Conservation (phyloP, 768 basidiomycete species). For the Russula compacta region DNA sequence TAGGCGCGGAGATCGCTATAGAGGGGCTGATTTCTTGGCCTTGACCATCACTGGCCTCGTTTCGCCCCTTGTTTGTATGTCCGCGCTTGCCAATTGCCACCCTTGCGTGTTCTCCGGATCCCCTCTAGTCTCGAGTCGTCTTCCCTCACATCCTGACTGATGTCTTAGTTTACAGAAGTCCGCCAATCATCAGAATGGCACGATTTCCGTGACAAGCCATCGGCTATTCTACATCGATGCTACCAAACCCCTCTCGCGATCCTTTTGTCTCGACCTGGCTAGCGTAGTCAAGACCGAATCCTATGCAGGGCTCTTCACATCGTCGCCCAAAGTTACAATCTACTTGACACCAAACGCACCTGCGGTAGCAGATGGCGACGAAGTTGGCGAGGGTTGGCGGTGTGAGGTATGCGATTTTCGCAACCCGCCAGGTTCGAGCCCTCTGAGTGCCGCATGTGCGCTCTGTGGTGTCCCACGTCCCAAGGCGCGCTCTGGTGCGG, state of each 20-base stretch:
- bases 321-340: slow-evolving; percentile 82
- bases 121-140: background rate
- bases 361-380: slow-evolving; percentile 20
- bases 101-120: background rate
- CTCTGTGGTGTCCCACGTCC: slow-evolving; percentile 75
- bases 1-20: background rate
- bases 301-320: slow-evolving; percentile 85
- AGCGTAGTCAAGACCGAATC: slow-evolving; percentile 69
- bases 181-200: slow-evolving; percentile 66
- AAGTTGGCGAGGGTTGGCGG: slow-evolving; percentile 57
- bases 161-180: slow-evolving; percentile 67
- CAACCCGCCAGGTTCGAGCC: slow-evolving; percentile 71
- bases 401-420: slow-evolving; percentile 84
- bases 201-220: slow-evolving; percentile 67
- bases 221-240: slow-evolving; percentile 75
- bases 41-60: background rate
- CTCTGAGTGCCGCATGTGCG: slow-evolving; percentile 56
- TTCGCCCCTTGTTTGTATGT: too few species aligned
- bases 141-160: slow-evolving; percentile 23
- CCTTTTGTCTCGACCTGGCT: slow-evolving; percentile 60
- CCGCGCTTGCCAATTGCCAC: background rate
- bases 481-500: slow-evolving; percentile 26
- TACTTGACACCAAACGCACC: slow-evolving; percentile 36
- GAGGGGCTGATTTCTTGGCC: background rate
- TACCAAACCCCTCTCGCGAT: slow-evolving; percentile 39